phyloP scores from a whole-genome alignment of 83 land plant species.

The Picea abies region DNA sequence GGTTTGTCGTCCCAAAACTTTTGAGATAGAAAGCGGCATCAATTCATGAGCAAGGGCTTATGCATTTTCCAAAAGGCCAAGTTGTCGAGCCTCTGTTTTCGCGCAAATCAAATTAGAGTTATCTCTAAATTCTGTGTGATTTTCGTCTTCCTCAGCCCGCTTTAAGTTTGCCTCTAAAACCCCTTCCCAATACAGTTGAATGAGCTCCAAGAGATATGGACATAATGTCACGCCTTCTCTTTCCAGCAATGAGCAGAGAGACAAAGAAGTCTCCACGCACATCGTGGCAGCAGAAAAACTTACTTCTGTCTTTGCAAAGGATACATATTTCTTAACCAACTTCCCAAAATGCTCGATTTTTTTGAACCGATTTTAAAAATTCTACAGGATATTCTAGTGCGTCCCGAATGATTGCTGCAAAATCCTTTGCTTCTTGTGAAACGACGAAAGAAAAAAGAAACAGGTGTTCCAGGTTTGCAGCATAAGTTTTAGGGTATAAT shows the following conservation, averaged over 20 bases:
- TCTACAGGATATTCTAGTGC: conserved; percentile 47
- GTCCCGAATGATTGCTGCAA: conserved; percentile 34
- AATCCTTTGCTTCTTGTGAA: conserved; percentile 67
- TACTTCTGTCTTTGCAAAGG: conserved; percentile 54
- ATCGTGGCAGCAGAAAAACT: conserved; percentile 76
- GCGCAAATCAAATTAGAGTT: no score
- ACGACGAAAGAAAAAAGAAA: conserved; percentile 62
- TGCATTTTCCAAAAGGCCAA: no score
- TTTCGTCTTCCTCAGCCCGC: no score
- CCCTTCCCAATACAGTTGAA: conserved; percentile 69
- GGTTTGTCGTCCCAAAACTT: no score
- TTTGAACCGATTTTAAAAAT: conserved; percentile 79
- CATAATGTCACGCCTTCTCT: conserved; percentile 71
- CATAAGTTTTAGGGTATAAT: conserved; percentile 60
- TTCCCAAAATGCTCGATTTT: conserved; percentile 58
- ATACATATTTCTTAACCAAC: conserved; percentile 72
- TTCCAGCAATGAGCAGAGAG: conserved; percentile 77
- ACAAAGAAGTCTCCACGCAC: conserved; percentile 74
- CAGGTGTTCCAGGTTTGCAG: conserved; percentile 71
- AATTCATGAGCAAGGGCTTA: no score
- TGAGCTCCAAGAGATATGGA: conserved; percentile 59
- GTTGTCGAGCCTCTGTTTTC: no score
- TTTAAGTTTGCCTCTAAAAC: no score
- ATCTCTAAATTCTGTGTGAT: no score
- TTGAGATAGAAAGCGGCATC: no score